Evolutionary conservation across 345 rosid genomes (phyloP), one percentile per base, ranked within the genome.

Genomic region (Sonneratia caseolaris): DNA sequence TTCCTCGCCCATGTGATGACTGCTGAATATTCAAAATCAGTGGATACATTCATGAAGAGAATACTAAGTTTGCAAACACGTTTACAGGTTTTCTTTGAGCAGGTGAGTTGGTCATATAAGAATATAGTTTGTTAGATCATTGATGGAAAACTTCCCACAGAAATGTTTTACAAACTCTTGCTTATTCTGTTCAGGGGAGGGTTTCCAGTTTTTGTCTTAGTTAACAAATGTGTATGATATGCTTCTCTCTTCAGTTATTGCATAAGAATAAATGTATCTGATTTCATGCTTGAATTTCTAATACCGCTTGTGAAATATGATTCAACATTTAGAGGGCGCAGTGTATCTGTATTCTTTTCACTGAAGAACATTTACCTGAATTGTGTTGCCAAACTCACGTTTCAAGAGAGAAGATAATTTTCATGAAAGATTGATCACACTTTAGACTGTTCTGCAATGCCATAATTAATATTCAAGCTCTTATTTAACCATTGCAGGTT

Each of bases 1-100:
- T 89, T 91, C 80, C 81, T 91, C 69, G 97, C 96, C 75, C 97
- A 79, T 43, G 79, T 87, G 38, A 79, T 83, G 88, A 82, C 88
- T n/a, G 56, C 81, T 36, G 95, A 86, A 72, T 94, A 87, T 81
- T 89, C 78, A 71, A 84, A 79, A 47, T 88, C 87, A 42, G 12
- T 86, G 71, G 90, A 90, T 40, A 62, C 80, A 36, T 88, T 90
- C 79, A 73, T 89, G 79, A 88, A 86, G 75, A 76, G 81, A 78
- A 81, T 88, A 35, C 76, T 87, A 76, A 72, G 76, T 68, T 91
- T 82, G 49, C 89, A 84, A 22, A 76, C 95, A 45, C 85, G 91
- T 80, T 80, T 94, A 76, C 96, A 84, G 76, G 69, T 72, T 70
- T 88, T 91, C 76, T 89, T 94, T 75, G 93, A 88, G 76, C 95